Conservation (phyloP, 805 yeast genomes). For the Candida awuae region DNA sequence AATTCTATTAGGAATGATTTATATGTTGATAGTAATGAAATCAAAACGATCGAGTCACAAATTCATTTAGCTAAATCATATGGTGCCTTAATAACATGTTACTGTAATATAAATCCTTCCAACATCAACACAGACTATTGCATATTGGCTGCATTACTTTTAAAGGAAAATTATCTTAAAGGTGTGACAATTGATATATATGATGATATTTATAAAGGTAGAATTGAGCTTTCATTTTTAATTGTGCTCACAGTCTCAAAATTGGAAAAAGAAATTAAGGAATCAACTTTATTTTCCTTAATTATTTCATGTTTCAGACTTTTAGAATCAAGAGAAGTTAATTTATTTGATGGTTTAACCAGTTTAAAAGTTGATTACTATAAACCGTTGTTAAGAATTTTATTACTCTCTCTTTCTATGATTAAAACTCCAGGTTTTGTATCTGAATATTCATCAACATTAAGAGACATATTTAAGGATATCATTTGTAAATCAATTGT, state of each 20-base stretch:
- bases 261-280: slow-evolving; percentile 21
- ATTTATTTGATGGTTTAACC: slow-evolving; percentile 37
- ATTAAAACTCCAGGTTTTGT: slow-evolving; percentile 31
- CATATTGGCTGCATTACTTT: slow-evolving; percentile 38
- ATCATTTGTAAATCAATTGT: slow-evolving; percentile 63
- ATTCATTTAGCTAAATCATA: slow-evolving; percentile 62
- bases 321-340: slow-evolving; percentile 42
- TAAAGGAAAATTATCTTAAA: slow-evolving; percentile 43
- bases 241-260: slow-evolving; percentile 35
- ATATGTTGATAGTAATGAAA: slow-evolving; percentile 49
- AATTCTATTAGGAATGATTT: slow-evolving; percentile 41
- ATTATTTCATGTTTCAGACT: slow-evolving; percentile 37
- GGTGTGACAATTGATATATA: slow-evolving; percentile 44
- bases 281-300: slow-evolving; percentile 34
- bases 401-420: slow-evolving; percentile 40
- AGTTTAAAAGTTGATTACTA: slow-evolving; percentile 35
- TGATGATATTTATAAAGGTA: slow-evolving; percentile 45
- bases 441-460: slow-evolving; percentile 40
- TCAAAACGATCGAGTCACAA: slow-evolving; percentile 61
- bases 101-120: slow-evolving; percentile 35
- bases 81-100: slow-evolving; percentile 70
- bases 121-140: slow-evolving; percentile 23
- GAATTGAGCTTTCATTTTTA: slow-evolving; percentile 62
- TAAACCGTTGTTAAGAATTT: slow-evolving; percentile 53
- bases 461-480: slow-evolving; percentile 51